Base-by-base conservation (phyloP, 768 basidiomycete species). In the Mycena metata region DNA sequence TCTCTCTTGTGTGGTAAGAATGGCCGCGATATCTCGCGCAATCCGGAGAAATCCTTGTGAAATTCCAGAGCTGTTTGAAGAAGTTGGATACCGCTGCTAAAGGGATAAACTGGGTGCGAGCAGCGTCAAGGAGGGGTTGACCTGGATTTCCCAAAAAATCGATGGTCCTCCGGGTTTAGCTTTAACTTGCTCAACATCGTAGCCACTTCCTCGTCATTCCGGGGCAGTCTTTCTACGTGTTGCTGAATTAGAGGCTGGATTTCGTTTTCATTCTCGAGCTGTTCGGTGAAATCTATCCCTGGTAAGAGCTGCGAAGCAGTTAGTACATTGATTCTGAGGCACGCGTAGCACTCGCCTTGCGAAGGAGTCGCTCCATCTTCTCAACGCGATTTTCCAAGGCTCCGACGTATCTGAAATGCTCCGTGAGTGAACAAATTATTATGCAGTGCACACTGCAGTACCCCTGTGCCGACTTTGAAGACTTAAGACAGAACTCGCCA, bases 261-360 rank as follows among this genome's bases (percentile, higher is more conserved):
- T 11, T 66, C 60, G 5, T 30, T 24, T n/a, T 77, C 68, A 59
- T 82, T 83, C 6, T 89, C 64, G 10, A 92, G 77, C 72, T 92
- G 90, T 67, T 85, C 80, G 15, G 85, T 84, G 59, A 93, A 82
- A 76, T 94, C 90, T 39, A 88, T 83, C 43, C 89, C 88, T 3
- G 91, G 91, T 47, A 89, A 73, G 19, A 87, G 78, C 72, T 69
- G 23, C 39, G 11, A 7, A n/a, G 16, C 16, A 5, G 4, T 39
- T n/a, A 46, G 33, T 33, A 49, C 3, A 41, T 5, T 8, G 30
- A 21, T 21, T 16, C 39, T 36, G 11, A 4, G 10, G 8, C 8
- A 19, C n/a, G 11, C 55, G 6, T 30, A 30, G 30, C 30, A 30
- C 55, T 50, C 57, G n/a, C 67, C 62, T 84, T 86, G 64, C 78